These are phyloP conservation scores for Hamigera avellanea DNA, from an alignment of 495 filamentous ascomycete genomes.

Conservation along the genomic window DNA sequence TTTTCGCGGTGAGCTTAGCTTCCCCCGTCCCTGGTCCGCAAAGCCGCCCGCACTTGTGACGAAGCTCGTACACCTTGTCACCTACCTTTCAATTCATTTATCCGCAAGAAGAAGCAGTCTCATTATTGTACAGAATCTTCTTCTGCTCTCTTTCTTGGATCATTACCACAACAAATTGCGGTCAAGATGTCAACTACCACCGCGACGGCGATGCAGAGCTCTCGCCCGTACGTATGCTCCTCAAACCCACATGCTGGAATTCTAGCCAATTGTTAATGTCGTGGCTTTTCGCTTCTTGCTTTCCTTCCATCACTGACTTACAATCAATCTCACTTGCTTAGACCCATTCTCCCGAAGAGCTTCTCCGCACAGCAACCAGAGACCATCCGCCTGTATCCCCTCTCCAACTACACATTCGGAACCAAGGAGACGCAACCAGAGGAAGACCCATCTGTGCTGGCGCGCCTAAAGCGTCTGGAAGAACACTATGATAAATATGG, in stretches of 20 bases:
- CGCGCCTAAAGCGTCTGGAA: slow-evolving; percentile 82
- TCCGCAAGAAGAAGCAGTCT: too few species aligned
- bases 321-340: slow-evolving; percentile 12
- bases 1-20: too few species aligned
- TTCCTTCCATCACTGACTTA: slow-evolving; percentile 1
- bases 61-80: too few species aligned
- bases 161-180: too few species aligned
- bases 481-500: slow-evolving; percentile 88
- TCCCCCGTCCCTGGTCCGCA: too few species aligned
- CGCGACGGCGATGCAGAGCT: slow-evolving; percentile 55
- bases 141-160: too few species aligned
- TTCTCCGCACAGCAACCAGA: slow-evolving; percentile 86
- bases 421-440: slow-evolving; percentile 97
- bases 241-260: not conserved
- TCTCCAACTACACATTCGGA: slow-evolving; percentile 97
- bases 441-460: slow-evolving; percentile 90
- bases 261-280: too few species aligned
- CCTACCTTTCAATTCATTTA: too few species aligned
- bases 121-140: too few species aligned
- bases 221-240: slow-evolving; percentile 41
- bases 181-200: slow-evolving; percentile 66
- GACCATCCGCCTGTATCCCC: slow-evolving; percentile 85
- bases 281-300: not conserved
- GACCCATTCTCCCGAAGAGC: slow-evolving; percentile 63
- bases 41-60: too few species aligned